Conservation (phyloP, 1,139 yeast genomes). For the Blastobotrys serpentis region DNA sequence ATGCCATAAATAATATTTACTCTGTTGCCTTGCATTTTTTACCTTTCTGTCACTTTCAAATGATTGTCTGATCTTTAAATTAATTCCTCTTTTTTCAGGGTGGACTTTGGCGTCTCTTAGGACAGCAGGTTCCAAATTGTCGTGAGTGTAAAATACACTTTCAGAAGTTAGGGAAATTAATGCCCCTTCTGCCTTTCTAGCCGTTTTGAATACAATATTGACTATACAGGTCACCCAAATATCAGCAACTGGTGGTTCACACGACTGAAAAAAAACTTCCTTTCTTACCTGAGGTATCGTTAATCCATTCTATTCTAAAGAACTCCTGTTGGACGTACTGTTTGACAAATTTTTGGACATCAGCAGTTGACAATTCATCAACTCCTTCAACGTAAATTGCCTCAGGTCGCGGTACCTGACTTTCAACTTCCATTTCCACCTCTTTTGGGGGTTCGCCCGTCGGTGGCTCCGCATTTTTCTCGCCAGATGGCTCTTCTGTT, state of each 20-base stretch:
- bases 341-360: slow-evolving; percentile 57
- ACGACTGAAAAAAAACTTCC: neutral
- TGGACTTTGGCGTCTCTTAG: slow-evolving; percentile 39
- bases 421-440: no score
- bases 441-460: no score
- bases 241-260: neutral
- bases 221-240: no score
- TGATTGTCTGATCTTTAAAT: slow-evolving; percentile 48
- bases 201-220: slow-evolving; percentile 52
- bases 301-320: slow-evolving; percentile 66
- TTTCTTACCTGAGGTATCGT: slow-evolving; percentile 50
- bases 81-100: slow-evolving; percentile 47
- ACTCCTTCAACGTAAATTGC: slow-evolving; percentile 62
- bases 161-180: slow-evolving; percentile 37
- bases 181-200: slow-evolving; percentile 47
- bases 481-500: slow-evolving; percentile 4
- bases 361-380: slow-evolving; percentile 63
- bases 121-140: slow-evolving; percentile 25
- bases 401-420: slow-evolving; percentile 32
- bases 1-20: slow-evolving; percentile 66
- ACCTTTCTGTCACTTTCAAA: slow-evolving; percentile 57
- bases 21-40: slow-evolving; percentile 56
- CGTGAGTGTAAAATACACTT: slow-evolving; percentile 29
- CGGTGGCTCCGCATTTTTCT: neutral
- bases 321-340: slow-evolving; percentile 46